A percentile compares a stretch with the other conserved stretches of the same genome.
Conservation (phyloP, 768 basidiomycete species). For the Wakefieldia striispora region DNA sequence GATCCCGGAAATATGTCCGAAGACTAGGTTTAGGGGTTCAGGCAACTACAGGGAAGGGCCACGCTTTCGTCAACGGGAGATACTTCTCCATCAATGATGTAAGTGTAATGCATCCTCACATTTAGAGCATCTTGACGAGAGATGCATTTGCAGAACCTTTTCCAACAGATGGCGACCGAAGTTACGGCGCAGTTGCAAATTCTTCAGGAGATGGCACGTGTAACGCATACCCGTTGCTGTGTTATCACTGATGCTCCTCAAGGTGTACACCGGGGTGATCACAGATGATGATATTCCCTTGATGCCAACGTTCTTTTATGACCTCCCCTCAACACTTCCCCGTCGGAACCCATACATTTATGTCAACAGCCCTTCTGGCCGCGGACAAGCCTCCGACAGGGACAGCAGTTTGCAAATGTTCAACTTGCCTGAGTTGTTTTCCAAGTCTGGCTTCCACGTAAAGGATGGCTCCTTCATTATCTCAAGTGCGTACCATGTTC, state of each 20-base stretch:
- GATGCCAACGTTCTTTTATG: slow-evolving; percentile 83
- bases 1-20: slow-evolving; percentile 50
- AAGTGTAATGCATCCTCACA: slow-evolving; percentile 24
- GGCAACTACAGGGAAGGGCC: slow-evolving; percentile 46
- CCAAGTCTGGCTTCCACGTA: slow-evolving; percentile 38
- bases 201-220: slow-evolving; percentile 68
- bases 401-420: slow-evolving; percentile 19
- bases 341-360: slow-evolving; percentile 78
- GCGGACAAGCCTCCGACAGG: slow-evolving; percentile 9
- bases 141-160: slow-evolving; percentile 14
- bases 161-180: slow-evolving; percentile 40
- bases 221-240: background rate
- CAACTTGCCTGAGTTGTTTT: slow-evolving; percentile 30
- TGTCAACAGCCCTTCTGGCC: slow-evolving; percentile 41
- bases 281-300: slow-evolving; percentile 49
- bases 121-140: background rate
- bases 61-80: slow-evolving; percentile 90
- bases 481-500: slow-evolving; percentile 45
- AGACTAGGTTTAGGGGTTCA: slow-evolving; percentile 52
- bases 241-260: background rate
- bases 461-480: slow-evolving; percentile 55
- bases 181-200: slow-evolving; percentile 57
- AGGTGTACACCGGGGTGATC: slow-evolving; percentile 61
- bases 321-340: slow-evolving; percentile 68
- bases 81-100: slow-evolving; percentile 68